Conservation (phyloP, 2,329 filamentous ascomycete species). For the Paramyrothecium sp. region DNA sequence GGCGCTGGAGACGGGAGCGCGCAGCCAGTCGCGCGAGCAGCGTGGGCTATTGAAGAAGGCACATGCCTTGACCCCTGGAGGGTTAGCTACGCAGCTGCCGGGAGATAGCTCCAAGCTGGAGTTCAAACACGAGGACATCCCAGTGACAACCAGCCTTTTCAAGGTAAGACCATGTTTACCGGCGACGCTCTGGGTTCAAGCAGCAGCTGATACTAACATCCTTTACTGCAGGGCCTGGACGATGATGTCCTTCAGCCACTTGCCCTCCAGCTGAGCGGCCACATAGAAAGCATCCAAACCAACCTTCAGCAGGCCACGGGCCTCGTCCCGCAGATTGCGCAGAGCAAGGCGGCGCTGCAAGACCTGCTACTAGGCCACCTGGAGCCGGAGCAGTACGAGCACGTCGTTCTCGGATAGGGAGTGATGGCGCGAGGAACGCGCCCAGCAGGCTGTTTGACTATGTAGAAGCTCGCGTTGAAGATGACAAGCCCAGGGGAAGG, state of each 20-base stretch:
- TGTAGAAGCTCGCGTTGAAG: too few species aligned
- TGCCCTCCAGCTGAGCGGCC: constrained; percentile 47
- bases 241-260: constrained; percentile 44
- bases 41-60: constrained; percentile 47
- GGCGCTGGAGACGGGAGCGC: constrained; percentile 54
- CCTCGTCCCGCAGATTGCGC: constrained; percentile 46
- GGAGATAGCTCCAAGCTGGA: neutral
- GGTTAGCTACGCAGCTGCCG: constrained; percentile 1
- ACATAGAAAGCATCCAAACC: constrained; percentile 54
- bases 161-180: constrained; percentile 13
- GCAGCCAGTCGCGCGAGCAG: constrained; percentile 50
- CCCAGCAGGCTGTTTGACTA: too few species aligned
- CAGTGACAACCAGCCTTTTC: constrained; percentile 6
- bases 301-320: constrained; percentile 55
- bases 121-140: neutral
- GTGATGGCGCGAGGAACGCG: neutral
- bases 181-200: neutral
- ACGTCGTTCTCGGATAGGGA: constrained; percentile 40
- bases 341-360: constrained; percentile 48
- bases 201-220: neutral
- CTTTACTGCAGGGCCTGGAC: constrained; percentile 28
- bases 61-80: constrained; percentile 47
- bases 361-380: constrained; percentile 46
- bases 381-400: constrained; percentile 43
- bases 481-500: too few species aligned